These are phyloP conservation scores for Boletus insuetus DNA, from an alignment of 768 basidiomycete genomes.

Conservation along the genomic window DNA sequence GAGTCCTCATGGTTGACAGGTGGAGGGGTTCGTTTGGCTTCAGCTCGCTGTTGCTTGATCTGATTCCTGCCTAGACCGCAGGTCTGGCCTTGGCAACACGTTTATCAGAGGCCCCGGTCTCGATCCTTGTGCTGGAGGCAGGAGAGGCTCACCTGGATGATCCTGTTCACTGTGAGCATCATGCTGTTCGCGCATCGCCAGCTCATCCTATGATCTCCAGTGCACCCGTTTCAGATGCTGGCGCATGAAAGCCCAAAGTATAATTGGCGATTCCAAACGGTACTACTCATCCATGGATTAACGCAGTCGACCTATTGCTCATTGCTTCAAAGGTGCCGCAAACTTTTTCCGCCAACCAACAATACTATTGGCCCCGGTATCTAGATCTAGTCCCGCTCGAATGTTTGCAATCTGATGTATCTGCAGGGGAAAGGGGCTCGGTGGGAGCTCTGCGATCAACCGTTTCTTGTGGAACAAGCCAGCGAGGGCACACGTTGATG, in stretches of 20 bases:
- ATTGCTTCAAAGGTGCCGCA: not conserved
- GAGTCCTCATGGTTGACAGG: not conserved
- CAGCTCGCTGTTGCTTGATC: not conserved
- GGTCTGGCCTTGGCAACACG: not conserved
- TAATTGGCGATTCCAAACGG: not conserved
- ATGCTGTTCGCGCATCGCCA: not conserved
- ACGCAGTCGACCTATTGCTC: not conserved
- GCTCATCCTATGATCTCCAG: not conserved
- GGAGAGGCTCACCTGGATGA: not conserved
- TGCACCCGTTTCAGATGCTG: not conserved
- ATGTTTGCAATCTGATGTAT: no score
- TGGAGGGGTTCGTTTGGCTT: not conserved
- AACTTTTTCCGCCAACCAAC: not conserved
- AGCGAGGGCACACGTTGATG: not conserved
- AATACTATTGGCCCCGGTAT: not conserved
- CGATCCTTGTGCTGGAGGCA: not conserved
- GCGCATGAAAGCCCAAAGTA: not conserved
- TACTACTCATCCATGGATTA: not conserved
- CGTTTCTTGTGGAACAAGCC: not conserved
- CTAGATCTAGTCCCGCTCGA: not conserved
- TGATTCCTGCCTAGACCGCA: not conserved
- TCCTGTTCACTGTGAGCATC: not conserved
- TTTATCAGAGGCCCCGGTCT: not conserved
- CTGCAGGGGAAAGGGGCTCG: not conserved
- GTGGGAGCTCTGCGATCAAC: slow-evolving; percentile 1